Conservation (phyloP, 345 rosid genomes). For the Corchorus capsularis region DNA sequence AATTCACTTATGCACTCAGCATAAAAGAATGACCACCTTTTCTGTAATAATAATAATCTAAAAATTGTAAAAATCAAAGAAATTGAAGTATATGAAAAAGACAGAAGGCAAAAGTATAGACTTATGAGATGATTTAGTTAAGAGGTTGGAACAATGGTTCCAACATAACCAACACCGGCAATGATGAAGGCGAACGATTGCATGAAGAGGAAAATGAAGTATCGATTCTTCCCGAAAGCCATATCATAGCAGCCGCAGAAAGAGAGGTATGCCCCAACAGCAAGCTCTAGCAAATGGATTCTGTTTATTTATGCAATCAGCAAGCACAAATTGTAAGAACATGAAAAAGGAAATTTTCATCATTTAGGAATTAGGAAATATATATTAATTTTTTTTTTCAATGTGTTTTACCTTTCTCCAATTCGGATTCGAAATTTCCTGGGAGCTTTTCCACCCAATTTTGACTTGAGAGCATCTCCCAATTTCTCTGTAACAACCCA, state of each 20-base stretch:
- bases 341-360: neutral
- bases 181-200: conserved; percentile 80
- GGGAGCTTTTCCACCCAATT: conserved; percentile 39
- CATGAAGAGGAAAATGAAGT: conserved; percentile 57
- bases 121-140: conserved; percentile 13
- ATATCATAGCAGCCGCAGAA: conserved; percentile 74
- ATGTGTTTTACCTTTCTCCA: conserved; percentile 58
- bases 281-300: conserved; percentile 65
- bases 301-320: conserved; percentile 37
- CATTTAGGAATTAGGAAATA: neutral
- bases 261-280: conserved; percentile 72
- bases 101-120: neutral
- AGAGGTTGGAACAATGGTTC: conserved; percentile 59
- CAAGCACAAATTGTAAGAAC: neutral
- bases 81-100: neutral
- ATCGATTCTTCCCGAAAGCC: conserved; percentile 60
- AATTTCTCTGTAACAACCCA: conserved; percentile 94
- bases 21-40: conserved; percentile 12
- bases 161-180: conserved; percentile 74
- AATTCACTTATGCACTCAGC: conserved; percentile 10
- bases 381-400: neutral
- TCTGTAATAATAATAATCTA: conserved; percentile 2
- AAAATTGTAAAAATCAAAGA: neutral
- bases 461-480: conserved; percentile 69
- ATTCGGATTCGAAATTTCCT: conserved; percentile 49